Evolutionary conservation across 1,284 basidiomycete genomes (phyloP), one percentile per base, ranked within the genome.

Genomic region (Agaricales sp.): DNA sequence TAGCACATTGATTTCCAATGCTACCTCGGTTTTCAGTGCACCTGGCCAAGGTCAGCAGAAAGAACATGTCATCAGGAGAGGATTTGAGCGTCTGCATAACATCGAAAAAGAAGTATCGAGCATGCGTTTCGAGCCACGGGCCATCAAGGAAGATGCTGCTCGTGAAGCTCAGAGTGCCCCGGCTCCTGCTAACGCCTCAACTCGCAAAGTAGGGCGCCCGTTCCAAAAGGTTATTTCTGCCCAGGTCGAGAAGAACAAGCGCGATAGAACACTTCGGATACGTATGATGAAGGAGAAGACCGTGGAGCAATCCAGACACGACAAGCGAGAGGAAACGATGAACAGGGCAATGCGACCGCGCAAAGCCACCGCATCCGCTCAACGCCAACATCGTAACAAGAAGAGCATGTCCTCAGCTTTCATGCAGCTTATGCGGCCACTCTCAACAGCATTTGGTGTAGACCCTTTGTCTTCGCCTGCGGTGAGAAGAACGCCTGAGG

Each of bases 401-500:
- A 87, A 87, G 66, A 87, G 85, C 66, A 82, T 87, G 70, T 87
- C 78, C 11, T 74, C 81, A 1, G 82, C 82, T 1, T 82, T 91
- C 63, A 75, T 90, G 63, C 82, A 82, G 55, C 72, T 89, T 62
- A 88, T 90, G 79, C 76, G 87, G n/a, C 87, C 87, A 1, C 81
- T 90, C 51, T 91, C 87, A 14, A 88, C 80, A 54, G 86, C 87
- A 1, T 87, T 88, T 59, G 79, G 78, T 13, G 75, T 80, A 25
- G 82, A 85, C 46, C 70, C 70, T 30, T 61, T 69, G 26, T 65
- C 67, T 18, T 55, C 70, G 4, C 57, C 69, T n/a, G 55, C 61
- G 8, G 53, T 66, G 45, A 80, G 77, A 59, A 76, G 73, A 50
- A 83, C 80, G 0, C 71, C 82, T 1, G 74, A 75, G 0, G 85